These are phyloP conservation scores for Gossypioides kirkii DNA, from an alignment of 345 rosid genomes.

Conservation along the genomic window DNA sequence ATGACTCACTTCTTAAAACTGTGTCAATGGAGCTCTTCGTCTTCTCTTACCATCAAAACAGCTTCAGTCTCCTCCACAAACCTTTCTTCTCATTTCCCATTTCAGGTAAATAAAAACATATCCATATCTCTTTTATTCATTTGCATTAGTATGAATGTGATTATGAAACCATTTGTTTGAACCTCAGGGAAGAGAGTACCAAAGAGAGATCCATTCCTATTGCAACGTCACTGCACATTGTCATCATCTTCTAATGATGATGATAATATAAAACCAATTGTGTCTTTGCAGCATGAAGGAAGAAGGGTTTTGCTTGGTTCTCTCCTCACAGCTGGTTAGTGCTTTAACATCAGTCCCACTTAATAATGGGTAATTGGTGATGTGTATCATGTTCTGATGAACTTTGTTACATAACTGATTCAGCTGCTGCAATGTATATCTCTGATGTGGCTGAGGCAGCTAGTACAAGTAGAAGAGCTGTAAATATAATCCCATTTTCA, in stretches of 20 bases:
- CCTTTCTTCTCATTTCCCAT: constrained; percentile 18
- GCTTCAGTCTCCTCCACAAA: constrained; percentile 22
- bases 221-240: constrained; percentile 41
- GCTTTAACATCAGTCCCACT: not conserved
- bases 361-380: not conserved
- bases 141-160: not conserved
- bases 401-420: constrained; percentile 14
- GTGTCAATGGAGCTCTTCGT: constrained; percentile 40
- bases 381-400: not conserved
- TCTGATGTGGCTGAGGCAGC: constrained; percentile 70
- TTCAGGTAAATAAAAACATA: not conserved
- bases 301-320: constrained; percentile 62
- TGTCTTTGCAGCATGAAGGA: constrained; percentile 29
- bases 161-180: not conserved
- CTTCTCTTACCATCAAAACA: constrained; percentile 33
- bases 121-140: no score
- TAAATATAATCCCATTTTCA: constrained; percentile 23
- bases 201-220: constrained; percentile 13
- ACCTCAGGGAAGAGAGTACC: constrained; percentile 37
- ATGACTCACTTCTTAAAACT: constrained; percentile 3
- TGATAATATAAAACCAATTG: constrained; percentile 22
- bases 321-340: constrained; percentile 52
- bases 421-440: constrained; percentile 46
- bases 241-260: constrained; percentile 25
- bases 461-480: constrained; percentile 95